Conservation (phyloP, 371 early-diverging fungal species). For the Amoeboaphelidium protococcarum region DNA sequence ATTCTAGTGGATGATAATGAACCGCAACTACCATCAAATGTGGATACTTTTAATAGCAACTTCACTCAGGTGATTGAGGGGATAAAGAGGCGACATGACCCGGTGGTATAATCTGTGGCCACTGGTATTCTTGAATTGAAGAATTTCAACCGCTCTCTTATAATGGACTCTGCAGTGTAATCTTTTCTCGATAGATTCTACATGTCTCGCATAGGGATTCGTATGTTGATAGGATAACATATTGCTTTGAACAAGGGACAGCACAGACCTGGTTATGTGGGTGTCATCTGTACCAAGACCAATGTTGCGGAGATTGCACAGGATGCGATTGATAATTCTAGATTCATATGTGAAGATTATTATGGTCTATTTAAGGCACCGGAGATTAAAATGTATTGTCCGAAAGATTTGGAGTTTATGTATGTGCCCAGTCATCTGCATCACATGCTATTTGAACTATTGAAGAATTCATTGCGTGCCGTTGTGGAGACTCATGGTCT, state of each 20-base stretch:
- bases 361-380: slow-evolving; percentile 32
- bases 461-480: slow-evolving; percentile 83
- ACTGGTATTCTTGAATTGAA: slow-evolving; percentile 1
- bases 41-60: slow-evolving; percentile 39
- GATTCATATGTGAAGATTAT: slow-evolving; percentile 68
- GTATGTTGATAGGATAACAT: slow-evolving; percentile 61
- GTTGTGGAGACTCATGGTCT: slow-evolving; percentile 69
- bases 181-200: slow-evolving; percentile 87
- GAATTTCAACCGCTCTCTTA: slow-evolving; percentile 5
- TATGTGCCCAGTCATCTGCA: slow-evolving; percentile 84
- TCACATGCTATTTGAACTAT: slow-evolving; percentile 90
- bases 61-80: slow-evolving; percentile 62
- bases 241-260: slow-evolving; percentile 35
- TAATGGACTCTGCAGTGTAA: slow-evolving; percentile 49
- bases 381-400: slow-evolving; percentile 19
- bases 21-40: slow-evolving; percentile 26
- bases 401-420: slow-evolving; percentile 69
- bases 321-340: slow-evolving; percentile 77
- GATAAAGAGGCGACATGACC: slow-evolving; percentile 78
- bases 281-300: slow-evolving; percentile 79
- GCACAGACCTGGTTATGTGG: slow-evolving; percentile 41
- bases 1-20: slow-evolving; percentile 7
- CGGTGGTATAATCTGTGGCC: slow-evolving; percentile 48
- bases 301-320: slow-evolving; percentile 40
- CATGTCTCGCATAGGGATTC: slow-evolving; percentile 88